Evolutionary conservation across 2,329 filamentous ascomycete species (phyloP), one percentile per base, ranked within the genome.

Genomic region (Allantophomopsis cytisporea): DNA sequence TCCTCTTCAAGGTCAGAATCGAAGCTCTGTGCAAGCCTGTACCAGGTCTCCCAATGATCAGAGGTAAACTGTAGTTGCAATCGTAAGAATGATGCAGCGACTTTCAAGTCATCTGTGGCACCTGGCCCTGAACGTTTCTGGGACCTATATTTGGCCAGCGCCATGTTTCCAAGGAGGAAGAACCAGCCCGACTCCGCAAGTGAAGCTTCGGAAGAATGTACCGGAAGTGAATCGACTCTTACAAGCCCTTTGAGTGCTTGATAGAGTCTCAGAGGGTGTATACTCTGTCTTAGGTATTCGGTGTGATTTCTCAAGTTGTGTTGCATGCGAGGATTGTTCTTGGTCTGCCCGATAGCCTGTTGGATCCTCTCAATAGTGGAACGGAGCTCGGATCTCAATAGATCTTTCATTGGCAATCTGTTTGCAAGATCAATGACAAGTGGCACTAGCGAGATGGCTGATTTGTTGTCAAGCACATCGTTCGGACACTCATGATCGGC

Each of bases 281-380:
- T 80, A 0, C 87, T 80, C 18, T 80, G 81, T 54, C 85, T 89
- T 37, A 96, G 66, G 51, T 83, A 91, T 20, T 83, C 73, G 4
- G 77, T 82, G 41, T 91, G 80, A 46, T 94, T 79, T 39, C 86
- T 80, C 41, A 85, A 71, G 57, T 98, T 98, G 56, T 91, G 81
- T n/a, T 80, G 71, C 60, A 94, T 80, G 44, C 87, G 78, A 5
- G 84, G 75, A 2, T 80, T 82, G 11, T 80, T 75, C 56, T 88
- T 94, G 20, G 81, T 75, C 39, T 74, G 73, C 1, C 85, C 86
- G 39, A 96, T 80, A 5, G 84, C 80, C 48, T 85, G 79, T 55
- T 96, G 88, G 60, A 98, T 85, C 49, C 88, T 87, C 43, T 98
- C 91, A 42, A 98, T 91, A 0, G 87, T 86, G 13, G 71, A 76